These are phyloP conservation scores for Phytophthora sojae DNA, from an alignment of 352 stramenopile genomes.

Conservation along the genomic window DNA sequence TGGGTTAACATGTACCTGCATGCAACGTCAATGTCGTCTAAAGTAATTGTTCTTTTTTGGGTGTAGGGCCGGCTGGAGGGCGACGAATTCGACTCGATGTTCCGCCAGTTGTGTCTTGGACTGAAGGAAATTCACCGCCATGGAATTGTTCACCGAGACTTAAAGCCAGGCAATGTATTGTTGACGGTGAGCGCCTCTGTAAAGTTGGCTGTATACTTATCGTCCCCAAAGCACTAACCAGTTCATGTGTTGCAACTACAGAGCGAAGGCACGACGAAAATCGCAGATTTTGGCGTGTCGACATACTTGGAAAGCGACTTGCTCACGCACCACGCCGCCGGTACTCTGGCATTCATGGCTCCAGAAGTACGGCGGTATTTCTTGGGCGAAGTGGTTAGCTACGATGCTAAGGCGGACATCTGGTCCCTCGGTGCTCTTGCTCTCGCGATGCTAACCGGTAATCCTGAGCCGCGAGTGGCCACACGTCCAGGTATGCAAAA, in stretches of 20 bases:
- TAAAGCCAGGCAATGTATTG: slow-evolving; percentile 83
- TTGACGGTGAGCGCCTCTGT: slow-evolving; percentile 54
- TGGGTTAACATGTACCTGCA: slow-evolving; percentile 6
- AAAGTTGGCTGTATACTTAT: not conserved
- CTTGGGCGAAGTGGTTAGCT: slow-evolving; percentile 71
- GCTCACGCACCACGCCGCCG: slow-evolving; percentile 76
- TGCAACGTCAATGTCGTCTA: not conserved
- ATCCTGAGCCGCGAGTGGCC: slow-evolving; percentile 71
- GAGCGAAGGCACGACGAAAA: slow-evolving; percentile 74
- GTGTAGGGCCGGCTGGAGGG: slow-evolving; percentile 51
- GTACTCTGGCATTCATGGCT: slow-evolving; percentile 84
- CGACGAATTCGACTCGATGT: slow-evolving; percentile 61
- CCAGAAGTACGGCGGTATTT: slow-evolving; percentile 83
- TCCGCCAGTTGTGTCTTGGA: slow-evolving; percentile 75
- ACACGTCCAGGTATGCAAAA: slow-evolving; percentile 58
- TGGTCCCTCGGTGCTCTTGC: slow-evolving; percentile 84
- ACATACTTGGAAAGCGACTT: slow-evolving; percentile 78
- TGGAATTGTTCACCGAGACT: slow-evolving; percentile 78
- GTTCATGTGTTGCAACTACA: slow-evolving; percentile 19
- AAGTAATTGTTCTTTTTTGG: slow-evolving; percentile 10
- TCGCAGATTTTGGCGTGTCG: slow-evolving; percentile 87
- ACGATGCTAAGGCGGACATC: slow-evolving; percentile 74
- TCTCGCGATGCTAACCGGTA: slow-evolving; percentile 72
- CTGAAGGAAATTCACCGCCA: slow-evolving; percentile 71
- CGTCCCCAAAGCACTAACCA: not conserved